phyloP scores from a whole-genome alignment of 495 filamentous ascomycete species.

The Talaromyces liani region DNA sequence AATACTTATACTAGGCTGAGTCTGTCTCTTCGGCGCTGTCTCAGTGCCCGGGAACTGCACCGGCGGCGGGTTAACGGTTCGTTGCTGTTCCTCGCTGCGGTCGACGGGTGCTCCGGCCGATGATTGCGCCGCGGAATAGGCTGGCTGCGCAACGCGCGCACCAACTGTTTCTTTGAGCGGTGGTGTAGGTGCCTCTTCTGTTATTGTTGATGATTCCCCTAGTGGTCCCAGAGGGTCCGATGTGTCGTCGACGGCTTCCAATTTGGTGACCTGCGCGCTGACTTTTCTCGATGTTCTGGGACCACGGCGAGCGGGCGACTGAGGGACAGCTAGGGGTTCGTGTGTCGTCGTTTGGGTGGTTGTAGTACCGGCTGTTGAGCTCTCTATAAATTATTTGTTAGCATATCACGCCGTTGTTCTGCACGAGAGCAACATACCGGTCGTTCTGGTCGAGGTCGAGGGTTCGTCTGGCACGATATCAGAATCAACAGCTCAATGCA shows the following conservation, averaged over 20 bases:
- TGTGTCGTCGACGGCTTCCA: slow-evolving; percentile 85
- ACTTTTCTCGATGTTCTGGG: slow-evolving; percentile 62
- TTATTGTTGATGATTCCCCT: slow-evolving; percentile 50
- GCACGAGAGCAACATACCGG: slow-evolving; percentile 14
- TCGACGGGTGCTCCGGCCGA: slow-evolving; percentile 46
- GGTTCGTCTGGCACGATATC: slow-evolving; percentile 44
- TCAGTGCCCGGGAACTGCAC: slow-evolving; percentile 55
- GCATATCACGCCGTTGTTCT: background rate
- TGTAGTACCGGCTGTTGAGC: slow-evolving; percentile 23
- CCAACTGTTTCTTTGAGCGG: slow-evolving; percentile 77
- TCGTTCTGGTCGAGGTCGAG: slow-evolving; percentile 30
- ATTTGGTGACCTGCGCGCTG: slow-evolving; percentile 70
- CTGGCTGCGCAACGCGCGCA: slow-evolving; percentile 48
- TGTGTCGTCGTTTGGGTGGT: slow-evolving; percentile 24
- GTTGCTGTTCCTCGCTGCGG: slow-evolving; percentile 54
- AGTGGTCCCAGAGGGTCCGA: slow-evolving; percentile 88
- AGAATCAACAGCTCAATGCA: slow-evolving; percentile 15
- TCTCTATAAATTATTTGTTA: background rate
- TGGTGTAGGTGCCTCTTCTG: slow-evolving; percentile 73
- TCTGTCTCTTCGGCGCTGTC: slow-evolving; percentile 43
- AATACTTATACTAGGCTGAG: slow-evolving; percentile 75
- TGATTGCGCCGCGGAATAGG: slow-evolving; percentile 39
- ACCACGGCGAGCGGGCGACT: slow-evolving; percentile 41
- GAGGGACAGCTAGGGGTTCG: slow-evolving; percentile 28
- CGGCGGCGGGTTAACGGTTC: slow-evolving; percentile 62